A percentile compares a stretch with the other conserved stretches of the same genome.
phyloP scores from a whole-genome alignment of 2,329 filamentous ascomycete genomes.

The Aquanectria penicillioides region DNA sequence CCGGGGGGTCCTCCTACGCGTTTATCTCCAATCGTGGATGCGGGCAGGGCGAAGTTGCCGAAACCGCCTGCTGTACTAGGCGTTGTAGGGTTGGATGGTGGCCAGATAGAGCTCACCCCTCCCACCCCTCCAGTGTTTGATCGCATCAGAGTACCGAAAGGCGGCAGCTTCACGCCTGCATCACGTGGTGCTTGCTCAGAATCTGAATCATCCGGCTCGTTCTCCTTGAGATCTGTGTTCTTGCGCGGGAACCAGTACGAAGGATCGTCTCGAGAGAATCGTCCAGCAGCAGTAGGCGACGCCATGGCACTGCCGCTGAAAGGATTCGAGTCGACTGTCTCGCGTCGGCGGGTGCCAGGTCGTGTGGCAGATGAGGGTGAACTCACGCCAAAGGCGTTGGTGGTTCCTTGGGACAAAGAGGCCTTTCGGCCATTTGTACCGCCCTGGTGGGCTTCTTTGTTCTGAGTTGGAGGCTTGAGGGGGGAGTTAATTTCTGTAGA shows the following conservation, averaged over 20 bases:
- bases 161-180: constrained; percentile 44
- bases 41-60: constrained; percentile 83
- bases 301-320: constrained; percentile 62
- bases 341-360: constrained; percentile 81
- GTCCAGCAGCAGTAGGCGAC: constrained; percentile 69
- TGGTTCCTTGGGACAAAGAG: constrained; percentile 78
- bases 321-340: constrained; percentile 78
- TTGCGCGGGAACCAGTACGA: constrained; percentile 68
- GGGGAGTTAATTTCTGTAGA: constrained; percentile 90
- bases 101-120: constrained; percentile 56
- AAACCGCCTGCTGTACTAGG: constrained; percentile 83
- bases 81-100: constrained; percentile 63
- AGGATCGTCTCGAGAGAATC: constrained; percentile 71
- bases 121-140: constrained; percentile 63
- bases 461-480: constrained; percentile 84
- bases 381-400: constrained; percentile 72
- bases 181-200: constrained; percentile 44
- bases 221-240: constrained; percentile 63
- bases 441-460: constrained; percentile 69
- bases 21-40: constrained; percentile 74
- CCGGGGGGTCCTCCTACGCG: constrained; percentile 75
- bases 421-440: constrained; percentile 78
- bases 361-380: constrained; percentile 78
- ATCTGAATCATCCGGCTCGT: constrained; percentile 64
- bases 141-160: constrained; percentile 61